Conservation (phyloP, 2,329 filamentous ascomycete species). For the Epichloe bromicola region DNA sequence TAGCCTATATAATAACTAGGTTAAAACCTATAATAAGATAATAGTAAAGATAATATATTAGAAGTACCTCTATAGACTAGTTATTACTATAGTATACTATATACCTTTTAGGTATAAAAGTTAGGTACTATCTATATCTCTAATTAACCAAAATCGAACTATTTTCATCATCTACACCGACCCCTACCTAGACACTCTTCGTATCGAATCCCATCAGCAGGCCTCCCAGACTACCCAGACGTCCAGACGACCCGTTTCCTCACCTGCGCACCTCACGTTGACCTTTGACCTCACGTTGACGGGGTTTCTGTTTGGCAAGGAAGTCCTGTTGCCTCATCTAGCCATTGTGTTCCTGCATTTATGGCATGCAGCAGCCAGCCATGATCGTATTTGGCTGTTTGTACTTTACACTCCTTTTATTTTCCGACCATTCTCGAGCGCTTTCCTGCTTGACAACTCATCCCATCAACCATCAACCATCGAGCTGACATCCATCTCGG, state of each 20-base stretch:
- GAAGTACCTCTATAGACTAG: too few species aligned
- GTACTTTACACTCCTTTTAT: background rate
- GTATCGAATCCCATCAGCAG: slow-evolving; percentile 6
- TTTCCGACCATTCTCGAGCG: background rate
- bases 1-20: too few species aligned
- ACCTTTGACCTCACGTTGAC: background rate
- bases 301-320: background rate
- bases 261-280: slow-evolving; percentile 4
- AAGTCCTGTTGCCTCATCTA: slow-evolving; percentile 7
- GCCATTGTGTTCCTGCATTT: slow-evolving; percentile 15
- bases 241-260: background rate
- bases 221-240: background rate
- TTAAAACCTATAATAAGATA: too few species aligned
- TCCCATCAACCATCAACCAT: background rate
- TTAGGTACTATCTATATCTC: too few species aligned
- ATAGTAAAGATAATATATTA: too few species aligned
- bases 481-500: background rate
- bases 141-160: too few species aligned
- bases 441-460: background rate
- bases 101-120: too few species aligned
- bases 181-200: too few species aligned
- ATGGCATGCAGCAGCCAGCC: slow-evolving; percentile 9
- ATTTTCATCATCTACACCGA: too few species aligned
- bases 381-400: background rate
- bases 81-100: too few species aligned